These are phyloP conservation scores for Globisporangium yorkense DNA, from an alignment of 352 stramenopile species.

Conservation along the genomic window DNA sequence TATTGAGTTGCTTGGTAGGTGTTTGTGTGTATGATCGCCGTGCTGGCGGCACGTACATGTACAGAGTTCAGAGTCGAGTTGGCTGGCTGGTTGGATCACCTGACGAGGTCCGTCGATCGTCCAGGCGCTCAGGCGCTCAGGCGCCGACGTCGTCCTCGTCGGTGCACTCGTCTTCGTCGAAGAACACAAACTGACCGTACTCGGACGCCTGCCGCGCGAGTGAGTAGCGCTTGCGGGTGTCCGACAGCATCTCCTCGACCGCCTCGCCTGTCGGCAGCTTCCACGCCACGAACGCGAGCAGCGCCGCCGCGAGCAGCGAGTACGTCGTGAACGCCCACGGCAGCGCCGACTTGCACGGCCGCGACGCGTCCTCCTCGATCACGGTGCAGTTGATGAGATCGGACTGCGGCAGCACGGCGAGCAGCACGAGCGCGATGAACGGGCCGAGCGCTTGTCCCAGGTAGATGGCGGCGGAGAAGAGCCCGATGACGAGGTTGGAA, in stretches of 20 bases:
- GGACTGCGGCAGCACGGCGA: slow-evolving; percentile 37
- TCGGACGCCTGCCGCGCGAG: slow-evolving; percentile 56
- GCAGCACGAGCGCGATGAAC: slow-evolving; percentile 44
- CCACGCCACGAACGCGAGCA: slow-evolving; percentile 27
- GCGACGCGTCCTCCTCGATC: slow-evolving; percentile 10
- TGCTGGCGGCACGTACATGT: neutral
- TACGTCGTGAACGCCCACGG: slow-evolving; percentile 62
- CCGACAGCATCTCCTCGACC: slow-evolving; percentile 25
- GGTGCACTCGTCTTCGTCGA: slow-evolving; percentile 54
- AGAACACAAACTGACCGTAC: slow-evolving; percentile 72
- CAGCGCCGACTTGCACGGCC: slow-evolving; percentile 42
- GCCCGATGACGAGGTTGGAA: slow-evolving; percentile 55
- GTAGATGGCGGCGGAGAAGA: slow-evolving; percentile 69
- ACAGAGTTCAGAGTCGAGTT: neutral
- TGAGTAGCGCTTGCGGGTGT: slow-evolving; percentile 33
- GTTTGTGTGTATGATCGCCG: neutral
- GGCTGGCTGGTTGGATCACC: no score
- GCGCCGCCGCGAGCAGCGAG: slow-evolving; percentile 24
- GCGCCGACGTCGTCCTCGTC: slow-evolving; percentile 1
- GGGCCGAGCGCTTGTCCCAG: slow-evolving; percentile 56
- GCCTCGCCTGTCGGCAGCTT: slow-evolving; percentile 29
- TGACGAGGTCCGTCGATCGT: no score
- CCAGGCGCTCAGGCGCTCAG: neutral
- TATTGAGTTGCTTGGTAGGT: neutral
- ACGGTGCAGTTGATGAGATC: slow-evolving; percentile 37